A percentile compares a stretch with the other conserved stretches of the same genome.
These are phyloP conservation scores for Phytopythium mirpurense DNA, from an alignment of 352 stramenopile species.

Conservation along the genomic window DNA sequence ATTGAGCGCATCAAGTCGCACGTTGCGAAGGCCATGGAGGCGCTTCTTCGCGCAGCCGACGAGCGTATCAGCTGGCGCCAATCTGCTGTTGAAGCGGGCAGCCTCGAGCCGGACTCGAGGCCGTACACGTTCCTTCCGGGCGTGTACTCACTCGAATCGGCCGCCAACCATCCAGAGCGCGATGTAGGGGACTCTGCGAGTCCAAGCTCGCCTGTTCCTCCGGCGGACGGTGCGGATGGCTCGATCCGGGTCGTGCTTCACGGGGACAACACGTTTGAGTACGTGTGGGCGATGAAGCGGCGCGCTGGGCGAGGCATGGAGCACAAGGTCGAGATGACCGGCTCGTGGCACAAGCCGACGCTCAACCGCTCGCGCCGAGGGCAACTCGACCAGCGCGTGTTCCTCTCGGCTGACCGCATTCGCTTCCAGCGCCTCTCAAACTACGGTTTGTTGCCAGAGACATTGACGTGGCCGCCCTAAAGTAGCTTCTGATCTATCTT, in stretches of 20 bases:
- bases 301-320: slow-evolving; percentile 55
- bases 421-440: slow-evolving; percentile 72
- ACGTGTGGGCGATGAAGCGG: slow-evolving; percentile 60
- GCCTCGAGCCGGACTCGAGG: neutral
- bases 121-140: slow-evolving; percentile 60
- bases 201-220: neutral
- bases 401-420: slow-evolving; percentile 47
- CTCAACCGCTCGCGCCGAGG: slow-evolving; percentile 71
- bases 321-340: slow-evolving; percentile 60
- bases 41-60: slow-evolving; percentile 49
- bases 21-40: slow-evolving; percentile 55
- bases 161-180: neutral
- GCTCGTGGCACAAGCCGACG: slow-evolving; percentile 62
- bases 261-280: slow-evolving; percentile 81
- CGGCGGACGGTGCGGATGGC: slow-evolving; percentile 23
- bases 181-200: neutral
- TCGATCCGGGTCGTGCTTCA: slow-evolving; percentile 50
- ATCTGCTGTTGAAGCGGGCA: neutral
- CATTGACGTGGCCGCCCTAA: too few relatives aligned
- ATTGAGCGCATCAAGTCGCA: slow-evolving; percentile 43
- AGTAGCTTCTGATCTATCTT: too few relatives aligned
- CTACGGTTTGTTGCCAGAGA: slow-evolving; percentile 46
- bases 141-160: slow-evolving; percentile 28
- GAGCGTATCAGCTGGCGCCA: slow-evolving; percentile 54
- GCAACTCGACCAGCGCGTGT: slow-evolving; percentile 68